Base-by-base conservation (phyloP, 306 rosid genomes). In the Cucurbita ficifolia region DNA sequence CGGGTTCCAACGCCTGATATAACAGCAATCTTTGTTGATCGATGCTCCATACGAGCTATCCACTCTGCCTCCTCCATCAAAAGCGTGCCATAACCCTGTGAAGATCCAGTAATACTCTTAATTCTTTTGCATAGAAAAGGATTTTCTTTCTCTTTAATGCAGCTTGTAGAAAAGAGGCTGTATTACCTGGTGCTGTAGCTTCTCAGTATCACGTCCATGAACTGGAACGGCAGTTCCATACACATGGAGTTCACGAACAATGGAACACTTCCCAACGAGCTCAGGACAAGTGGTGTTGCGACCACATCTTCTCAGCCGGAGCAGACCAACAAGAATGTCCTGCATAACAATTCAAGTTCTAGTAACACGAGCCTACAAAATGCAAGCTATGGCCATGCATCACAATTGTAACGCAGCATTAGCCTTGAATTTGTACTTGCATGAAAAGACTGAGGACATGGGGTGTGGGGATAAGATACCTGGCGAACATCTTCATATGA, bases 141-240 rank as follows among this genome's bases (percentile, higher is more conserved):
- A 18, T 49, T 49, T 12, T 49, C 16, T 13, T 8, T 10, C 2
- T 50, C 17, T 48, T 48, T 48, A 48, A 11, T 48, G 52, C 52
- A 48, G 52, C 14, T 48, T 48, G n/a, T 48, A 48, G n/a, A 48
- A 48, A 48, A 48, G 33, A 29, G 33, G 33, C 33, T 62, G 6
- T 35, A 38, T 78, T 92, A 91, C 97, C 97, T 91, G 99, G 83
- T 94, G 99, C 75, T 94, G 99, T 71, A 90, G 85, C 85, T 94
- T 94, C 71, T 87, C 99, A 19, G 97, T 87, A 82, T 91, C 96
- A 71, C 97, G 80, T 35, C 97, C 99, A 73, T 94, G 97, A 83
- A 91, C 99, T 33, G 99, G 99, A 56, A 94, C 99, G 18, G 99
- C 99, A 74, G 97, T 94, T 62, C 99, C 99, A 76, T 94, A 94